Percentiles rank a stretch among this genome's conserved stretches.
Evolutionary conservation across 352 stramenopile species (phyloP).

Genomic region (Pythium pectinolyticum): DNA sequence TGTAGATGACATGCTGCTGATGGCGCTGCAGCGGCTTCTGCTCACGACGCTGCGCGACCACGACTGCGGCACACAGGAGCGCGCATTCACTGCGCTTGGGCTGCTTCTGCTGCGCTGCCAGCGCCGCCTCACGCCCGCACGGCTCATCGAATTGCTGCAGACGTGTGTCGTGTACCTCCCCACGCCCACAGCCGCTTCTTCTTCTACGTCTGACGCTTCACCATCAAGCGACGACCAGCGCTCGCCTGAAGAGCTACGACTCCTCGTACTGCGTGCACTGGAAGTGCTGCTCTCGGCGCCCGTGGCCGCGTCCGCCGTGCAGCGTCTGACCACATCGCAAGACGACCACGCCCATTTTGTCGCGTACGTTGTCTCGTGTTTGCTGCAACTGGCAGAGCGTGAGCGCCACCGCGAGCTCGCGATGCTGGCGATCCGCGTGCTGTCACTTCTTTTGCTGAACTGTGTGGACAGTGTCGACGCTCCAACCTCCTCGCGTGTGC

Average conservation of each 20-base stretch:
- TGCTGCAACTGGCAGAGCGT: slow-evolving; percentile 60
- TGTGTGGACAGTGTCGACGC: too few species aligned
- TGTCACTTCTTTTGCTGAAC: not conserved
- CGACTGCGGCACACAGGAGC: slow-evolving; percentile 32
- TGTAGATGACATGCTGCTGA: slow-evolving; percentile 68
- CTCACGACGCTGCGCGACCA: slow-evolving; percentile 35
- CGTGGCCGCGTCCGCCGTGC: slow-evolving; percentile 5
- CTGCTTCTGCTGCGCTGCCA: slow-evolving; percentile 39
- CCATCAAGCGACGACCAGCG: not conserved
- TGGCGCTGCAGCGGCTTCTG: slow-evolving; percentile 59
- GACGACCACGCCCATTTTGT: slow-evolving; percentile 69
- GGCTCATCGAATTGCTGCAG: slow-evolving; percentile 41
- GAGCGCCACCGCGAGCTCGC: slow-evolving; percentile 17
- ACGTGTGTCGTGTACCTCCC: slow-evolving; percentile 60
- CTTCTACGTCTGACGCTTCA: not conserved
- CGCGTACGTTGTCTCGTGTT: slow-evolving; percentile 58
- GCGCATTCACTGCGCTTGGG: slow-evolving; percentile 32
- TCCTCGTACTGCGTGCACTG: slow-evolving; percentile 41
- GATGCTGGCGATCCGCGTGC: slow-evolving; percentile 5
- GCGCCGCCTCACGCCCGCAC: not conserved
- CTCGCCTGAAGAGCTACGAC: slow-evolving; percentile 63
- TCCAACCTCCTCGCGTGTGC: not conserved
- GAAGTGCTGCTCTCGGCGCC: slow-evolving; percentile 12
- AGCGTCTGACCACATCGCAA: slow-evolving; percentile 11
- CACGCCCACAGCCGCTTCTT: slow-evolving; percentile 22